Evolutionary conservation across 441 rosid genomes (phyloP).

Genomic region (Bruguiera hainesii): DNA sequence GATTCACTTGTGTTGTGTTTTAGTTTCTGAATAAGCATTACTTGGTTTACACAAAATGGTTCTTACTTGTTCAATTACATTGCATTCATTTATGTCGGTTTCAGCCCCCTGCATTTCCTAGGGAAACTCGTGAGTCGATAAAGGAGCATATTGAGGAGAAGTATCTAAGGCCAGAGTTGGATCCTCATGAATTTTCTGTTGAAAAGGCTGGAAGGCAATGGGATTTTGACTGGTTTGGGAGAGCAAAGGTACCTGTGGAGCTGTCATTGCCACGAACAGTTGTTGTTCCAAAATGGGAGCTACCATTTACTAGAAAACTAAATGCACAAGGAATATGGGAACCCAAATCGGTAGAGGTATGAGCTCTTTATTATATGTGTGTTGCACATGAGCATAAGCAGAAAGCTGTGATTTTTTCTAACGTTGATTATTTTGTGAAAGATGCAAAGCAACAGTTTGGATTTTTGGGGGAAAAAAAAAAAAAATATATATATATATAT

Average conservation of each 20-base stretch:
- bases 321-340: constrained; percentile 55
- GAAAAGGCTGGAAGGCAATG: constrained; percentile 80
- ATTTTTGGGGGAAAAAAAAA: neutral
- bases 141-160: constrained; percentile 81
- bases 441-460: too few relatives aligned
- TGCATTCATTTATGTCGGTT: constrained; percentile 17
- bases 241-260: constrained; percentile 66
- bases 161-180: constrained; percentile 75
- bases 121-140: constrained; percentile 73
- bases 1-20: constrained; percentile 5
- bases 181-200: constrained; percentile 64
- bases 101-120: constrained; percentile 96
- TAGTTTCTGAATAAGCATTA: neutral
- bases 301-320: constrained; percentile 62
- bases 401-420: neutral
- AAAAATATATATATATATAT: too few relatives aligned
- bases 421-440: too few relatives aligned
- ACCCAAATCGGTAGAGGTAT: constrained; percentile 75
- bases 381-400: neutral
- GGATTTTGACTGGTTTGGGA: constrained; percentile 95
- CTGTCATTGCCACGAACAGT: constrained; percentile 73
- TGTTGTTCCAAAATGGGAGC: constrained; percentile 85
- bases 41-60: neutral
- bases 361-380: constrained; percentile 8
- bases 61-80: neutral